phyloP scores from a whole-genome alignment of 306 rosid species.

The Quercus cerris region DNA sequence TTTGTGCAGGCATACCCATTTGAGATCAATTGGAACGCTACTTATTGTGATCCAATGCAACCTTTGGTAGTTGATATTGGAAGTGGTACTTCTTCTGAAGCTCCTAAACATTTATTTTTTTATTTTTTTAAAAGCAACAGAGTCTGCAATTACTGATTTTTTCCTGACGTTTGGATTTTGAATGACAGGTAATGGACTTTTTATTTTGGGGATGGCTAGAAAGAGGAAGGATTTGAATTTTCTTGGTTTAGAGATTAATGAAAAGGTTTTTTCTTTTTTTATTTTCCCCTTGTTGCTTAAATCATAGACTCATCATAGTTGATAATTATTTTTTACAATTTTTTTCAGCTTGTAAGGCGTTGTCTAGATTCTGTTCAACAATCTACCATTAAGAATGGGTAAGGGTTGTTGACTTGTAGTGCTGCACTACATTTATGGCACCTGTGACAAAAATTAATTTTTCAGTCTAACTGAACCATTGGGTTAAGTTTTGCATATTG shows the following conservation, averaged over 20 bases:
- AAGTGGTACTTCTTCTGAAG: conserved; percentile 57
- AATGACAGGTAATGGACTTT: conserved; percentile 79
- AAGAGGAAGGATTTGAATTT: conserved; percentile 70
- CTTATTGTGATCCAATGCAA: conserved; percentile 51
- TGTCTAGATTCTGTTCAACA: conserved; percentile 53
- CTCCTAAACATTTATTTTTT: neutral
- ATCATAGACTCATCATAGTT: neutral
- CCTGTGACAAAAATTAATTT: neutral
- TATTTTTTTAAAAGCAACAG: neutral
- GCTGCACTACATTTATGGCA: neutral
- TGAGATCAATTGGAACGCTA: conserved; percentile 64
- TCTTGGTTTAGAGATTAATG: conserved; percentile 90
- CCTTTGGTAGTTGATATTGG: conserved; percentile 91
- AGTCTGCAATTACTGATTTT: conserved; percentile 7
- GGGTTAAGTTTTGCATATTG: neutral
- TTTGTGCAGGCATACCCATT: conserved; percentile 81
- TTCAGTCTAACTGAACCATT: neutral
- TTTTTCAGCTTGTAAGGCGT: conserved; percentile 73
- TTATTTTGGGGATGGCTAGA: conserved; percentile 80
- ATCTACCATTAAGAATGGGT: conserved; percentile 58
- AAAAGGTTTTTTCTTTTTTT: conserved; percentile 50
- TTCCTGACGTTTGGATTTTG: conserved; percentile 18
- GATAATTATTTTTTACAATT: conserved; percentile 3
- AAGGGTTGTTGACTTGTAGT: conserved; percentile 15
- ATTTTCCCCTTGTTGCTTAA: neutral